phyloP scores from a whole-genome alignment of 2,329 filamentous ascomycete genomes.

The Falciphora oryzae region DNA sequence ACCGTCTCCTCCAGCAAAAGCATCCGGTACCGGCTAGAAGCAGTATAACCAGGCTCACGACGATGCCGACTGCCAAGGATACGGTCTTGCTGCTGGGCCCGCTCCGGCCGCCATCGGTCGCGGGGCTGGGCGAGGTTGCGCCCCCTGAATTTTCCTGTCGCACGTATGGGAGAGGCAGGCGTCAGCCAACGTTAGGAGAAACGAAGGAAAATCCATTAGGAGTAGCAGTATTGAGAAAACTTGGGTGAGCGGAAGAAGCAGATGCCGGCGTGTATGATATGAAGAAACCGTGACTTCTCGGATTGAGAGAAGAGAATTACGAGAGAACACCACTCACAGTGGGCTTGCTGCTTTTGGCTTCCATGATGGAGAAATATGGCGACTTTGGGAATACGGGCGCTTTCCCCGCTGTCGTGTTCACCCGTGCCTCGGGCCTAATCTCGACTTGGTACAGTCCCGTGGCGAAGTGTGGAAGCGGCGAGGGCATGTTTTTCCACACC shows the following conservation, averaged over 20 bases:
- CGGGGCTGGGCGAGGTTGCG: not conserved
- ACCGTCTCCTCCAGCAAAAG: constrained; percentile 1
- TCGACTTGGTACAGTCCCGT: constrained; percentile 23
- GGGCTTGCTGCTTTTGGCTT: not conserved
- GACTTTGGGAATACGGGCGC: not conserved
- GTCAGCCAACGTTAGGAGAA: not conserved
- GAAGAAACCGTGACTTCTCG: no score
- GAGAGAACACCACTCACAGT: not conserved
- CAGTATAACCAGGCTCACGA: not conserved
- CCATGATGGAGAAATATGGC: not conserved
- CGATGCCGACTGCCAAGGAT: not conserved
- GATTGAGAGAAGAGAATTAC: no score
- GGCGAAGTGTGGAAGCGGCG: constrained; percentile 19
- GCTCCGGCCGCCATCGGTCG: not conserved
- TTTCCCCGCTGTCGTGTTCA: not conserved
- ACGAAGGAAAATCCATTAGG: not conserved
- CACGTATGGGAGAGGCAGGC: not conserved
- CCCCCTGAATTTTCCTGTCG: not conserved
- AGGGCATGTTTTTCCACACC: constrained; percentile 20
- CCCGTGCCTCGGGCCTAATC: constrained; percentile 12
- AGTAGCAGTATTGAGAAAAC: not conserved
- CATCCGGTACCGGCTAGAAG: not conserved
- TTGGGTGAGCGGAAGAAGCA: not conserved
- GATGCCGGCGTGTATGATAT: no score
- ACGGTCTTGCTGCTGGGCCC: constrained; percentile 1